Conservation (phyloP, 208 protist genomes). For the Trypanosoma cruzi region DNA sequence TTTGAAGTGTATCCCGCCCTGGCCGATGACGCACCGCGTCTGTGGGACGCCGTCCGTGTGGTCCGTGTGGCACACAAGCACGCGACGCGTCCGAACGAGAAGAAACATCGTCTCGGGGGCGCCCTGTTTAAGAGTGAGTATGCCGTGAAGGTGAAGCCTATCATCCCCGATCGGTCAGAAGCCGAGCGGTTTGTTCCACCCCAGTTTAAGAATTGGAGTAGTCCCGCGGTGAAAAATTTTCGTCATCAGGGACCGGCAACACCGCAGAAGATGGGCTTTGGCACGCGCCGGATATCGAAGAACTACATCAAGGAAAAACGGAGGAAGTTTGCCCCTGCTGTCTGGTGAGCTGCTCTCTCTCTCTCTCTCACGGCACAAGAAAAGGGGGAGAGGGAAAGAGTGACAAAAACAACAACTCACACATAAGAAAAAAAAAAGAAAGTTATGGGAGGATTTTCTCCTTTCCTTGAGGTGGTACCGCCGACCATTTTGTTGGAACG, state of each 20-base stretch:
- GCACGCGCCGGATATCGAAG: slow-evolving; percentile 71
- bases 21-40: slow-evolving; percentile 30
- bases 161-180: slow-evolving; percentile 42
- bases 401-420: background rate
- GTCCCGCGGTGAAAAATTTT: slow-evolving; percentile 20
- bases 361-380: background rate
- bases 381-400: slow-evolving; percentile 5
- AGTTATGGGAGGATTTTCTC: background rate
- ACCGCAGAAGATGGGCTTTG: slow-evolving; percentile 54
- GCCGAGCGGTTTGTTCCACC: slow-evolving; percentile 70
- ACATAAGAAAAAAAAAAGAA: background rate
- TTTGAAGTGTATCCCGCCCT: slow-evolving; percentile 61
- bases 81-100: slow-evolving; percentile 12
- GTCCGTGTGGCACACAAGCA: slow-evolving; percentile 61
- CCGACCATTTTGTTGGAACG: background rate
- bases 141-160: slow-evolving; percentile 58
- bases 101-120: slow-evolving; percentile 27
- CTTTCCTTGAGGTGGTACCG: background rate
- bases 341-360: slow-evolving; percentile 11
- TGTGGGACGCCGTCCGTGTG: slow-evolving; percentile 75
- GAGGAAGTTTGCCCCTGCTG: slow-evolving; percentile 38
- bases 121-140: slow-evolving; percentile 54
- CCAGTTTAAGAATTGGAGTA: slow-evolving; percentile 75
- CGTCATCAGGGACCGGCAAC: slow-evolving; percentile 37
- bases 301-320: slow-evolving; percentile 78